A percentile compares a stretch with the other conserved stretches of the same genome.
Evolutionary conservation across 768 basidiomycete species (phyloP).

Genomic region (Wakefieldia striispora): DNA sequence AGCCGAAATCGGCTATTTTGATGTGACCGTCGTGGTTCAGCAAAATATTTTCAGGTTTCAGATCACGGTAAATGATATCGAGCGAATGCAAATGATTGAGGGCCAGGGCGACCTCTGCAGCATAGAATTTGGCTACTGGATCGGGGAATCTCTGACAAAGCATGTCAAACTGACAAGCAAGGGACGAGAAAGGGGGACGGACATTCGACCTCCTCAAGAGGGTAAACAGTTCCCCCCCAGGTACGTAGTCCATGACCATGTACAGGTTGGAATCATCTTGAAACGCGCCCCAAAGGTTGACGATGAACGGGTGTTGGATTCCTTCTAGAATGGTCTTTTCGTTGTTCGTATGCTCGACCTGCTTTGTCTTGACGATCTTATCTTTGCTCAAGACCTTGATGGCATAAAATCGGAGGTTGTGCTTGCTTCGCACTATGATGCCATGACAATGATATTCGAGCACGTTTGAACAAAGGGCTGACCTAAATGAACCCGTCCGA

Average conservation of each 20-base stretch:
- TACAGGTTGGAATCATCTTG: conserved; percentile 92
- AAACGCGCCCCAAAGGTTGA: conserved; percentile 95
- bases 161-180: conserved; percentile 8
- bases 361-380: conserved; percentile 88
- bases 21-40: conserved; percentile 94
- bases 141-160: conserved; percentile 80
- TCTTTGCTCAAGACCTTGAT: conserved; percentile 95
- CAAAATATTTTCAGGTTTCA: conserved; percentile 96
- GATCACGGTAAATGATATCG: conserved; percentile 94
- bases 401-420: conserved; percentile 94
- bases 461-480: conserved; percentile 1
- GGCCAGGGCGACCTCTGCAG: conserved; percentile 91
- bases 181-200: conserved; percentile 28
- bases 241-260: conserved; percentile 97
- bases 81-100: conserved; percentile 84
- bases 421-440: conserved; percentile 80
- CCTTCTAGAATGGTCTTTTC: conserved; percentile 84
- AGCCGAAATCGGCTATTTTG: conserved; percentile 96
- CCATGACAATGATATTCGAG: not conserved
- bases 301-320: conserved; percentile 89
- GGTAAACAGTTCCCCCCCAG: conserved; percentile 96
- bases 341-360: conserved; percentile 96
- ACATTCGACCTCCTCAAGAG: conserved; percentile 88
- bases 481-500: conserved; percentile 95
- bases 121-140: conserved; percentile 97